phyloP scores from a whole-genome alignment of 768 basidiomycete genomes.

The Kwoniella newhampshirensis region DNA sequence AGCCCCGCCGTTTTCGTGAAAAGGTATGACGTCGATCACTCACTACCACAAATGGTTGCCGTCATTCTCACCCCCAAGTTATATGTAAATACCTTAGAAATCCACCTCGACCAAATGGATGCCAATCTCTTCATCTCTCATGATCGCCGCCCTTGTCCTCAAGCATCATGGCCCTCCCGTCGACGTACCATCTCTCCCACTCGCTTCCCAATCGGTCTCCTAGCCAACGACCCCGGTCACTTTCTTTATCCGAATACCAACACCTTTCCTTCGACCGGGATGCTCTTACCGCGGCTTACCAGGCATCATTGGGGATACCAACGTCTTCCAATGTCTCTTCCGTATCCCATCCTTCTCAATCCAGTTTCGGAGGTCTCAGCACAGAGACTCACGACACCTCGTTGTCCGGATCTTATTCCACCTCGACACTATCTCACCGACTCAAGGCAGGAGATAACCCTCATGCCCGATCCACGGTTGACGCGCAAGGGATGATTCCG shows the following conservation, averaged over 20 bases:
- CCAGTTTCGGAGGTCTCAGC: conserved; percentile 8
- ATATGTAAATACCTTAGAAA: too few species aligned
- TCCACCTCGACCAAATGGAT: too few species aligned
- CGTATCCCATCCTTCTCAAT: not conserved
- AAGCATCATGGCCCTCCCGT: conserved; percentile 7
- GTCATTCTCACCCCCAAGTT: too few species aligned
- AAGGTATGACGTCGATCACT: too few species aligned
- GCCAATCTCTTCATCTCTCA: too few species aligned
- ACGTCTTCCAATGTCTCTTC: conserved; percentile 4
- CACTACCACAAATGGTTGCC: too few species aligned
- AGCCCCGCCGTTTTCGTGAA: too few species aligned
- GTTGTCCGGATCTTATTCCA: not conserved
- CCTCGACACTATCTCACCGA: conserved; percentile 25
- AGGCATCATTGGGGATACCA: conserved; percentile 21
- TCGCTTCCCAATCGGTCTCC: conserved; percentile 38
- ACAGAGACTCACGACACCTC: conserved; percentile 24
- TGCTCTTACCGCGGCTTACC: conserved; percentile 32
- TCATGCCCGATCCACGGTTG: conserved; percentile 2
- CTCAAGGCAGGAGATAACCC: conserved; percentile 28
- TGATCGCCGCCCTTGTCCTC: too few species aligned
- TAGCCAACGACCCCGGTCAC: conserved; percentile 26
- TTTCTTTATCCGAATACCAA: conserved; percentile 42
- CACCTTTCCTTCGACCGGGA: conserved; percentile 43
- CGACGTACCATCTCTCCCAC: conserved; percentile 25
- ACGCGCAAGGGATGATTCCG: not conserved